Evolutionary conservation across 345 rosid genomes (phyloP).

Genomic region (Sisymbrium altissimum): DNA sequence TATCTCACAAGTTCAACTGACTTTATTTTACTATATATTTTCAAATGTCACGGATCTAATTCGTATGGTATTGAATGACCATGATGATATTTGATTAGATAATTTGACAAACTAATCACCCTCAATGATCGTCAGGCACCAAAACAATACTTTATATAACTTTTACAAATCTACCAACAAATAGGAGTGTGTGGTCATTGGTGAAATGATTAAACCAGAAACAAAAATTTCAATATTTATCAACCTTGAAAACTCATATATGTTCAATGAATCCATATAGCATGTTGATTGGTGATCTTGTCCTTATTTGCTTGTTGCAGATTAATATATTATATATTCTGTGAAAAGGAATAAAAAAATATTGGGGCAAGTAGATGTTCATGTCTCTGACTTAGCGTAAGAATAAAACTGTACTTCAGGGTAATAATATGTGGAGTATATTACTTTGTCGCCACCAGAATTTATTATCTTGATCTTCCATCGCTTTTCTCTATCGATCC

Average conservation of each 20-base stretch:
- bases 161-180: slow-evolving; percentile 19
- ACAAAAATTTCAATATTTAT: background rate
- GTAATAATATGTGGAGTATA: slow-evolving; percentile 8
- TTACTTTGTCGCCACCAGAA: slow-evolving; percentile 1
- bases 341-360: slow-evolving; percentile 9
- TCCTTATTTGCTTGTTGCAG: slow-evolving; percentile 17
- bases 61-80: background rate
- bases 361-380: slow-evolving; percentile 29
- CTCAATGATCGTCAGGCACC: slow-evolving; percentile 16
- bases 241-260: slow-evolving; percentile 6
- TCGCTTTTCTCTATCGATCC: background rate
- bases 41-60: too few species aligned
- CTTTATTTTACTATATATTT: too few species aligned
- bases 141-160: slow-evolving; percentile 18
- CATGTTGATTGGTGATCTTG: slow-evolving; percentile 18
- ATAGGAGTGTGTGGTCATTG: slow-evolving; percentile 1
- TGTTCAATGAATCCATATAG: slow-evolving; percentile 32
- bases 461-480: background rate
- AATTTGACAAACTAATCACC: slow-evolving; percentile 13
- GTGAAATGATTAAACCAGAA: slow-evolving; percentile 14
- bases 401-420: slow-evolving; percentile 20
- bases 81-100: background rate
- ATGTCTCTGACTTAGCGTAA: slow-evolving; percentile 26
- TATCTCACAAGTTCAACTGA: too few species aligned
- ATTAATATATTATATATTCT: background rate